These are phyloP conservation scores for Cyclospora cayetanensis DNA, from an alignment of 169 alveolate genomes.

Conservation along the genomic window DNA sequence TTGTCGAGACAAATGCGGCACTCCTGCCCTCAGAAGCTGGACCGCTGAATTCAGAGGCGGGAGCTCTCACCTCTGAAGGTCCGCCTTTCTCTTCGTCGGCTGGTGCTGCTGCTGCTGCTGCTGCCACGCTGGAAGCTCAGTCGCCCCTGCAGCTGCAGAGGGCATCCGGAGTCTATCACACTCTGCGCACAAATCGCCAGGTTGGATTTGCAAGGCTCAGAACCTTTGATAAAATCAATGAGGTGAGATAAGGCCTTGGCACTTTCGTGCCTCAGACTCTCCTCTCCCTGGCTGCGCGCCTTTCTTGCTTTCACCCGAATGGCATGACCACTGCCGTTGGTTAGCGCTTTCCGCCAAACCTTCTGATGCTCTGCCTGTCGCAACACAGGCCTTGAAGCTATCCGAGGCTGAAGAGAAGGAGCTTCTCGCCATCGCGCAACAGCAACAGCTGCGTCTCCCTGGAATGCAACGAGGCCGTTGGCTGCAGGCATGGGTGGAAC, in stretches of 20 bases:
- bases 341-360: no score
- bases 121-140: not conserved
- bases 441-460: not conserved
- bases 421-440: not conserved
- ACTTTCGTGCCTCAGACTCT: no score
- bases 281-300: no score
- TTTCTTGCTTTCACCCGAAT: no score
- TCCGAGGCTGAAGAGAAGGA: not conserved
- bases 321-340: no score
- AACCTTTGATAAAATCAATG: slow-evolving; percentile 10
- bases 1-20: not conserved
- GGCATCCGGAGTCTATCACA: no score
- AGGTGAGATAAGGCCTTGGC: slow-evolving; percentile 17
- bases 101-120: not conserved
- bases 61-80: not conserved
- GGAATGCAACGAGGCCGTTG: not conserved
- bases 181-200: no score
- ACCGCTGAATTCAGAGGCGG: not conserved
- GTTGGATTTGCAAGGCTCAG: not conserved
- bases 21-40: not conserved
- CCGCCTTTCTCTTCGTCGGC: not conserved
- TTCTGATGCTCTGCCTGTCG: no score
- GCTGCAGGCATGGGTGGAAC: not conserved
- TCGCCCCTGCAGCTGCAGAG: not conserved
- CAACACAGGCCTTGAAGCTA: not conserved